A percentile compares a stretch with the other conserved stretches of the same genome.
Evolutionary conservation across 768 basidiomycete genomes (phyloP).

Genomic region (Tricholoma matsutake): DNA sequence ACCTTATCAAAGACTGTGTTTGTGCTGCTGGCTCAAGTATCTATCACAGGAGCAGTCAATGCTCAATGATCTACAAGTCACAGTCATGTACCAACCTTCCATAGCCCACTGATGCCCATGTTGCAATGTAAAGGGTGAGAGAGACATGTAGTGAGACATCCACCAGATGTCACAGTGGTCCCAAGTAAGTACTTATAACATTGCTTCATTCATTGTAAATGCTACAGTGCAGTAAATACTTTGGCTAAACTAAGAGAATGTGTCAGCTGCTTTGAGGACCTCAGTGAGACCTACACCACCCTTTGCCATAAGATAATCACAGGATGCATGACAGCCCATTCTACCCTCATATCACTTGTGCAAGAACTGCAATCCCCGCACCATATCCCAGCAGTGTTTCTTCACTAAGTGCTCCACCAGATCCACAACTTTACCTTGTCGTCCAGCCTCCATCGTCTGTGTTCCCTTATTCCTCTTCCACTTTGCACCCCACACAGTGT

Average conservation of each 20-base stretch:
- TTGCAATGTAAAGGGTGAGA: background rate
- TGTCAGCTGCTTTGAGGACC: background rate
- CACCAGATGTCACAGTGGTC: too few relatives aligned
- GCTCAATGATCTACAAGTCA: background rate
- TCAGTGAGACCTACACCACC: background rate
- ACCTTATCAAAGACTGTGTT: background rate
- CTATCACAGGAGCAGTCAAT: background rate
- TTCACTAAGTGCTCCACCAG: background rate
- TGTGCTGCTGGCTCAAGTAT: too few relatives aligned
- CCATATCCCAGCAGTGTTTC: background rate
- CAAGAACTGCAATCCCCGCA: background rate
- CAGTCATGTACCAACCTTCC: background rate
- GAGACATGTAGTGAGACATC: background rate
- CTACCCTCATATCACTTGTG: background rate
- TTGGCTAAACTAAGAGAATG: background rate
- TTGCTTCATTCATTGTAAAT: background rate
- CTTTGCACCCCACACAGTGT: background rate
- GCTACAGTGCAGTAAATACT: background rate
- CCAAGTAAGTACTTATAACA: background rate
- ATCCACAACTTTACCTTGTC: background rate
- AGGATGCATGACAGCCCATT: background rate
- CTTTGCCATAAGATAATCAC: background rate
- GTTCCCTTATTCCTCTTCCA: background rate
- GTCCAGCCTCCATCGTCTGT: background rate
- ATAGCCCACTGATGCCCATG: background rate